A percentile compares a stretch with the other conserved stretches of the same genome.
Conservation (phyloP, 179 eudicot species). For the Silene coronaria region DNA sequence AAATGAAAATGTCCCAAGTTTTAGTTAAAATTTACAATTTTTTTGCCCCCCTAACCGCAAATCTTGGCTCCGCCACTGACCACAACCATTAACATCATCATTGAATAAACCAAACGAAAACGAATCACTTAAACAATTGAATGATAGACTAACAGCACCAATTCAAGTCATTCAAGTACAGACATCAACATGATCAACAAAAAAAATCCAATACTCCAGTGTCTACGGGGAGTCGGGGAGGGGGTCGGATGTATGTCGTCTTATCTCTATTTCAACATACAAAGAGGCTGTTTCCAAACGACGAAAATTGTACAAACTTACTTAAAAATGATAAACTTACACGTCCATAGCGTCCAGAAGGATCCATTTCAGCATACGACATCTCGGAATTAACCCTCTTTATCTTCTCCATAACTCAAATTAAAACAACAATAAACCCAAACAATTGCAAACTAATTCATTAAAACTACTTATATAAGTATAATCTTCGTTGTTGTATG, state of each 20-base stretch:
- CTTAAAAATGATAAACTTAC: constrained; percentile 48
- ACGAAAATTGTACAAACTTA: constrained; percentile 33
- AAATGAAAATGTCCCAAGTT: no score
- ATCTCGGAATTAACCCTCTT: constrained; percentile 21
- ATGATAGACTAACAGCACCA: neutral
- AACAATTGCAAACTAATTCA: constrained; percentile 3
- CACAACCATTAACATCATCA: constrained; percentile 6
- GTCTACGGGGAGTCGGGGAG: no score
- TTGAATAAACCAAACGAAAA: neutral
- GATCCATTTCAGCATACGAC: constrained; percentile 60
- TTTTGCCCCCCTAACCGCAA: no score
- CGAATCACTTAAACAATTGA: neutral
- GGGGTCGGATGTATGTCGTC: no score
- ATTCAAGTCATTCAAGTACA: constrained; percentile 1
- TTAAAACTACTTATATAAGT: neutral
- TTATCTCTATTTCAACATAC: neutral
- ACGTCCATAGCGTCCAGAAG: constrained; percentile 77
- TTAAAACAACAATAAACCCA: constrained; percentile 9
- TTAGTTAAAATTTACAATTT: no score
- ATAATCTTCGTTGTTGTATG: neutral
- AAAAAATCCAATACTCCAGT: neutral
- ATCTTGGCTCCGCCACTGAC: no score
- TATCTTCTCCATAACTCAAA: constrained; percentile 26
- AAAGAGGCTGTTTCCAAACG: neutral
- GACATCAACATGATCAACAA: constrained; percentile 4